A percentile compares a stretch with the other conserved stretches of the same genome.
These are phyloP conservation scores for Lenwebbia sp. DNA, from an alignment of 345 rosid species.

Conservation along the genomic window DNA sequence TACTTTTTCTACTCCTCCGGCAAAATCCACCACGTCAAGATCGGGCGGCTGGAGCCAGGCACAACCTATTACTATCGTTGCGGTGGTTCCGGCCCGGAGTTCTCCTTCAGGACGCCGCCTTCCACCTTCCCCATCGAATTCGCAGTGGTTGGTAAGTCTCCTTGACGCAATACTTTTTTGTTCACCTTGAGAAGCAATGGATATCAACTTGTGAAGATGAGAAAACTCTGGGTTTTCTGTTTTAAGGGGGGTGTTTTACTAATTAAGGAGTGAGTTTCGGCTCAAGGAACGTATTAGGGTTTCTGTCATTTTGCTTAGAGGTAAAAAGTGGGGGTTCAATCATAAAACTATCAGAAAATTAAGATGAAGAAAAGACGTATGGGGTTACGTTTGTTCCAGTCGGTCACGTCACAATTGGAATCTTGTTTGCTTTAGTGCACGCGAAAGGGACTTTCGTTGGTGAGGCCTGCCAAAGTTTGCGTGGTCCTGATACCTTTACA, in stretches of 20 bases:
- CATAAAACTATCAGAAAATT: background rate
- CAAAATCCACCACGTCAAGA: conserved; percentile 72
- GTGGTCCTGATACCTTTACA: background rate
- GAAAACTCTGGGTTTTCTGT: background rate
- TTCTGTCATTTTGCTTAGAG: background rate
- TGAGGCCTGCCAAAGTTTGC: background rate
- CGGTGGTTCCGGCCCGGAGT: conserved; percentile 59
- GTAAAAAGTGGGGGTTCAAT: background rate
- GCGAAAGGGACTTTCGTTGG: background rate
- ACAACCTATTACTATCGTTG: conserved; percentile 64
- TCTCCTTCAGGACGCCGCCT: conserved; percentile 77
- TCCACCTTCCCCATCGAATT: conserved; percentile 56
- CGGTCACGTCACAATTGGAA: background rate
- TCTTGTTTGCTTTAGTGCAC: background rate
- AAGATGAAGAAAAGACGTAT: background rate
- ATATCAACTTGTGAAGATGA: background rate
- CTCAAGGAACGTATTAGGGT: background rate
- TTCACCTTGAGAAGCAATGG: background rate
- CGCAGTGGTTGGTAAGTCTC: conserved; percentile 52
- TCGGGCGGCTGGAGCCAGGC: conserved; percentile 61
- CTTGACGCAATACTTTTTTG: background rate
- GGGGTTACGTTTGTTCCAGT: background rate
- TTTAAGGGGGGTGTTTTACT: background rate
- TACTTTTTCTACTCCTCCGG: conserved; percentile 66
- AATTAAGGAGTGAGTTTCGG: background rate